A percentile compares a stretch with the other conserved stretches of the same genome.
phyloP scores from a whole-genome alignment of 805 yeast species.

The Zygosaccharomyces pseudorouxii region DNA sequence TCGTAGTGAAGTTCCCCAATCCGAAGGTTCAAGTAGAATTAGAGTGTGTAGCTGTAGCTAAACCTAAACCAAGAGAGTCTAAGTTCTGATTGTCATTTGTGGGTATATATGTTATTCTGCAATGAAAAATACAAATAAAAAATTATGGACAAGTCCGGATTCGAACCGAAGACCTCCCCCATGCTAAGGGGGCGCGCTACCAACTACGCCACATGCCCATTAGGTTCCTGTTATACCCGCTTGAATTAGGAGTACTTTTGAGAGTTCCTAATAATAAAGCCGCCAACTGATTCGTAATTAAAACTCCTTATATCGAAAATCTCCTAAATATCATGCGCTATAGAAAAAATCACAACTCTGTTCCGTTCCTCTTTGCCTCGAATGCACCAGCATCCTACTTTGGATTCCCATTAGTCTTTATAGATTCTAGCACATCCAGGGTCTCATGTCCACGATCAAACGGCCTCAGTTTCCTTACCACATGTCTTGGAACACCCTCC shows the following conservation, averaged over 20 bases:
- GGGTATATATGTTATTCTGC: neutral
- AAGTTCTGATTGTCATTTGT: neutral
- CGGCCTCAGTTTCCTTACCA: slow-evolving; percentile 26
- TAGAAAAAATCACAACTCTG: neutral
- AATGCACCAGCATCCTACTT: neutral
- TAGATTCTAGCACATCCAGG: neutral
- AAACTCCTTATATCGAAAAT: slow-evolving; percentile 4
- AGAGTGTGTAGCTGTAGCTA: slow-evolving; percentile 41
- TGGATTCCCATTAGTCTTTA: neutral
- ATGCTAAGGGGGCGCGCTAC: slow-evolving; percentile 11
- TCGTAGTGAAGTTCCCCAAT: slow-evolving; percentile 49
- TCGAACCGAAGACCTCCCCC: slow-evolving; percentile 11
- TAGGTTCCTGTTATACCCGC: neutral
- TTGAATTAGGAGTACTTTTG: too few relatives aligned
- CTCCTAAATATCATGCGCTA: neutral
- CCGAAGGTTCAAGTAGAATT: slow-evolving; percentile 47
- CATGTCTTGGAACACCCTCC: slow-evolving; percentile 26
- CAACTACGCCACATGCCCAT: slow-evolving; percentile 10
- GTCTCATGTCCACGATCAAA: slow-evolving; percentile 19
- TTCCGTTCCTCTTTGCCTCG: neutral
- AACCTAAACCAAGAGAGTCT: neutral
- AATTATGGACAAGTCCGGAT: slow-evolving; percentile 8
- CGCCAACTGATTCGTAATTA: neutral
- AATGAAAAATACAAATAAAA: too few relatives aligned
- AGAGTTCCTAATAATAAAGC: too few relatives aligned